A percentile compares a stretch with the other conserved stretches of the same genome.
These are phyloP conservation scores for Haplosporangium gracile DNA, from an alignment of 192 early-diverging fungal genomes.

Conservation along the genomic window DNA sequence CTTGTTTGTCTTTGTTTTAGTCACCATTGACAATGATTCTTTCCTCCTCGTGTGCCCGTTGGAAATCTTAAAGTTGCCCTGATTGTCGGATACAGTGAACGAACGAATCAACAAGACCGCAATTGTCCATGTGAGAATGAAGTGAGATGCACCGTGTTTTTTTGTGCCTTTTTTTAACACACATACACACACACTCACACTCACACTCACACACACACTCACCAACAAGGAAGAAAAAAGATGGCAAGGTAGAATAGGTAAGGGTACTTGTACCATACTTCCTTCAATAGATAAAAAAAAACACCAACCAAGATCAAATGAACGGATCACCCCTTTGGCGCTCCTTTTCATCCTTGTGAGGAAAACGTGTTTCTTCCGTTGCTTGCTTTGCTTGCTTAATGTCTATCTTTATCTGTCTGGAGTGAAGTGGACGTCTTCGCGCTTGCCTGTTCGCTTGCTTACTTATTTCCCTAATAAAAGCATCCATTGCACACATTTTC, in stretches of 20 bases:
- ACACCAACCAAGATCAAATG: not conserved
- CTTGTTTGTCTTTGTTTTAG: not conserved
- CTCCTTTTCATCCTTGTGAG: not conserved
- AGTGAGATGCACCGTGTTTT: not conserved
- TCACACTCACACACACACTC: no score
- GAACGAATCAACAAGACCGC: not conserved
- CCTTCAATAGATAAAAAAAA: not conserved
- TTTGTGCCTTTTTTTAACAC: no score
- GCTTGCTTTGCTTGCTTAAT: not conserved
- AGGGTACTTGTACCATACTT: not conserved
- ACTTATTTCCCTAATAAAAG: no score
- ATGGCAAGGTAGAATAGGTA: not conserved
- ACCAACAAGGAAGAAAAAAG: not conserved
- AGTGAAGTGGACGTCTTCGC: no score
- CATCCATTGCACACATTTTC: no score
- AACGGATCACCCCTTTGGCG: not conserved
- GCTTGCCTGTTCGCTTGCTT: no score
- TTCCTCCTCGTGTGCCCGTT: not conserved
- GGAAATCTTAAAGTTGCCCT: not conserved
- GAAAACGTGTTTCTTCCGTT: not conserved
- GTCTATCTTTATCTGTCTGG: not conserved
- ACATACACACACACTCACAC: no score
- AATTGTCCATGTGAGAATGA: not conserved
- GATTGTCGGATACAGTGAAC: not conserved
- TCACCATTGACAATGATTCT: not conserved